These are phyloP conservation scores for Fusarium sp. DNA, from an alignment of 2,329 filamentous ascomycete genomes.

Conservation along the genomic window DNA sequence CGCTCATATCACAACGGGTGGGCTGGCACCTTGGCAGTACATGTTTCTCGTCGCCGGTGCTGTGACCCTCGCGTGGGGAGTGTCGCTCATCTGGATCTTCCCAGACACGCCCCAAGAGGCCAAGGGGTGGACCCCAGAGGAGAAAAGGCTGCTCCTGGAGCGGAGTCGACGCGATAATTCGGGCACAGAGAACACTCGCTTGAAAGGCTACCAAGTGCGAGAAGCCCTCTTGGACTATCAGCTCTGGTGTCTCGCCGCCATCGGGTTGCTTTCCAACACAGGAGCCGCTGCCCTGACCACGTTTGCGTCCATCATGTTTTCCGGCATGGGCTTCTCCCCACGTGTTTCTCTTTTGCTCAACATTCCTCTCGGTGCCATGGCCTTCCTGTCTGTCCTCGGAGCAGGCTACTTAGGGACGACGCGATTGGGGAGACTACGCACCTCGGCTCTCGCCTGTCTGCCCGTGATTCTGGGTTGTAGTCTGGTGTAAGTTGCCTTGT, in stretches of 20 bases:
- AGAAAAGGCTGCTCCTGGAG: background rate
- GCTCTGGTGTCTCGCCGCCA: background rate
- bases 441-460: background rate
- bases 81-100: background rate
- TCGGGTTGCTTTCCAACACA: background rate
- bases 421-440: background rate
- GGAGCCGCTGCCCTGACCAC: background rate
- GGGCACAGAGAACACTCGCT: background rate
- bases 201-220: background rate
- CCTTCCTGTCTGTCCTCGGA: background rate
- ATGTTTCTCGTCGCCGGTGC: background rate
- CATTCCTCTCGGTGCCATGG: background rate
- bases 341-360: background rate
- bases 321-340: background rate
- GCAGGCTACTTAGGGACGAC: background rate
- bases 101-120: background rate
- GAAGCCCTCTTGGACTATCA: background rate
- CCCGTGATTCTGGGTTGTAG: background rate
- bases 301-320: background rate
- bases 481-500: background rate
- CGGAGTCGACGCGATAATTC: background rate
- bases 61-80: background rate
- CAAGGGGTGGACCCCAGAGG: background rate
- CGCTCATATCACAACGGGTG: background rate
- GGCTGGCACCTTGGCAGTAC: background rate